These are phyloP conservation scores for Aspergillus pseudoviridinutans DNA, from an alignment of 2,329 filamentous ascomycete genomes.

Conservation along the genomic window DNA sequence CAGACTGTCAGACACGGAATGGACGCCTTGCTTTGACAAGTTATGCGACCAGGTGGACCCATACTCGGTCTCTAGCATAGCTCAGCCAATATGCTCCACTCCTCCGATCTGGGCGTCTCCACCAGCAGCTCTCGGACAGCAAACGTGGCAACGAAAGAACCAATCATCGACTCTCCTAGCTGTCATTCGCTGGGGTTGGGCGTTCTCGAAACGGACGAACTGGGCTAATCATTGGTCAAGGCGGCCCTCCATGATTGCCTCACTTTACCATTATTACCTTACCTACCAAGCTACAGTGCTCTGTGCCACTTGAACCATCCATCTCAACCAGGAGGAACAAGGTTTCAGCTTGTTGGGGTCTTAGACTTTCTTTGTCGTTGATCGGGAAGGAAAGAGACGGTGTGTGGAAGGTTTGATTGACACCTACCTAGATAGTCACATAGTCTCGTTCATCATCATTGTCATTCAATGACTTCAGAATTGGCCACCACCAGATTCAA, in stretches of 20 bases:
- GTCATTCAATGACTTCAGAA: background rate
- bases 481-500: background rate
- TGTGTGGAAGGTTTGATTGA: background rate
- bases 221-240: constrained; percentile 15
- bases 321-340: background rate
- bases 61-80: background rate
- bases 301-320: background rate
- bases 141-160: constrained; percentile 17
- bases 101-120: constrained; percentile 1
- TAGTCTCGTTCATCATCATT: background rate
- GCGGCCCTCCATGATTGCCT: constrained; percentile 21
- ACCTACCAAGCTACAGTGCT: background rate
- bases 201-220: constrained; percentile 20
- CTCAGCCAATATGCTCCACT: background rate
- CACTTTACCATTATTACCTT: constrained; percentile 14
- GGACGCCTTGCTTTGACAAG: constrained; percentile 1
- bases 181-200: constrained; percentile 13
- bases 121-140: constrained; percentile 4
- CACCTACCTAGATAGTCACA: background rate
- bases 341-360: background rate
- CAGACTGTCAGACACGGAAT: background rate
- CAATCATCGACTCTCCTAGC: constrained; percentile 9
- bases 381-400: background rate
- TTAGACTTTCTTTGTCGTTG: background rate
- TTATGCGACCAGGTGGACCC: background rate